Percentiles rank a stretch among this genome's conserved stretches.
These are phyloP conservation scores for Coprinellus aureogranulatus DNA, from an alignment of 768 basidiomycete species.

Conservation along the genomic window DNA sequence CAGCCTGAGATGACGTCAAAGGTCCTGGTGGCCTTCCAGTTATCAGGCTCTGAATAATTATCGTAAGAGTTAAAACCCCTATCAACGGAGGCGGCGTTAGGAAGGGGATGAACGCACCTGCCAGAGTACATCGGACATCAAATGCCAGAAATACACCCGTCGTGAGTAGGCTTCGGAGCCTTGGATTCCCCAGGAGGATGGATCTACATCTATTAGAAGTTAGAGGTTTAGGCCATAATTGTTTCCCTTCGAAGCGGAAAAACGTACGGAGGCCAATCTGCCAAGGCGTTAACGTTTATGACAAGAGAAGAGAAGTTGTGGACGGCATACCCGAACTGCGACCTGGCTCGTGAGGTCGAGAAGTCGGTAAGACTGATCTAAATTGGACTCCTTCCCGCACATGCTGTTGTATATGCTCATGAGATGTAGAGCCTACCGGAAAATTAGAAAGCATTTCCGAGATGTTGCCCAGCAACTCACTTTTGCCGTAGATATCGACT, in stretches of 20 bases:
- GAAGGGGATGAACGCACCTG: conserved; percentile 33
- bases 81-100: background rate
- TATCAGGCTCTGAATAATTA: conserved; percentile 35
- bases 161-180: conserved; percentile 53
- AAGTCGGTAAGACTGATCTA: conserved; percentile 45
- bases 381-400: conserved; percentile 50
- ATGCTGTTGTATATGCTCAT: conserved; percentile 56
- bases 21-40: conserved; percentile 50
- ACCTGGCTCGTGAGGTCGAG: conserved; percentile 49
- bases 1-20: conserved; percentile 35
- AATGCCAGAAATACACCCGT: conserved; percentile 55
- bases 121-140: conserved; percentile 48
- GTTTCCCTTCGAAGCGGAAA: too few relatives aligned
- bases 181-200: conserved; percentile 48
- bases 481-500: conserved; percentile 48
- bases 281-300: background rate
- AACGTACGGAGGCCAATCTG: background rate
- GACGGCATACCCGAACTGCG: conserved; percentile 40
- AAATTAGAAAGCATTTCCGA: background rate
- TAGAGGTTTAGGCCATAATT: background rate
- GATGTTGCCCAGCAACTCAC: conserved; percentile 12
- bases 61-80: background rate
- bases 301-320: background rate
- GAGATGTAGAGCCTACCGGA: conserved; percentile 41
- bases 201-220: conserved; percentile 42